Base-by-base conservation (phyloP, 495 filamentous ascomycete genomes). In the Penicillium bialowiezense region DNA sequence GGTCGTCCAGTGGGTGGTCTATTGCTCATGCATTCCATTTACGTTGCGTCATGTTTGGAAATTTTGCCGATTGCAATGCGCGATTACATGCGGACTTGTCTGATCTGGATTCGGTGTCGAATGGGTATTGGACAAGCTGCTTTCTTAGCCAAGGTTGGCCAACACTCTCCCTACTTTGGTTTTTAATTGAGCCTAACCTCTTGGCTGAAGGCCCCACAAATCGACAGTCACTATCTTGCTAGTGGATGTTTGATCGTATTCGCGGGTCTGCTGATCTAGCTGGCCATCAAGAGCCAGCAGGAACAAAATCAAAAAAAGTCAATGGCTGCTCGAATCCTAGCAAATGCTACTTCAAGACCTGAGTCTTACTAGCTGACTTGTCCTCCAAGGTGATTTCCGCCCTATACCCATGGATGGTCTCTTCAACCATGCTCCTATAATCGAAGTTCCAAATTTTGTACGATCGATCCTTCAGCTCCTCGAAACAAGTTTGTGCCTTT, bases 101-200 rank as follows among this genome's bases (percentile, higher is more conserved):
- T 71, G 14, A 19, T 32, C 9, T 65, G 67, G 65, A 67, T 68
- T 23, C 59, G 49, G 13, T n/a, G 23, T n/a, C 35, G 57, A 21
- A 67, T 68, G 60, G 67, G 67, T 2, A 55, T 68, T 38, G 63
- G 64, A 36, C 64, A 68, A 41, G 67, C 67, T 23, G 29, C 49
- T 20, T 29, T 60, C n/a, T 34, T 62, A 5, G 55, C 55, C 7
- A 41, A 54, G 29, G 55, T n/a, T n/a, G n/a, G n/a, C n/a, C n/a
- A n/a, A n/a, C n/a, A n/a, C n/a, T n/a, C n/a, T n/a, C n/a, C n/a
- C n/a, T n/a, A n/a, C n/a, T n/a, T n/a, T n/a, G n/a, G n/a, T n/a
- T n/a, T n/a, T n/a, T n/a, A n/a, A n/a, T n/a, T n/a, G n/a, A n/a
- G n/a, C n/a, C n/a, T n/a, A n/a, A n/a, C n/a, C n/a, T n/a, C n/a